Evolutionary conservation across 345 rosid genomes (phyloP).

Genomic region (Trapa bicornis): DNA sequence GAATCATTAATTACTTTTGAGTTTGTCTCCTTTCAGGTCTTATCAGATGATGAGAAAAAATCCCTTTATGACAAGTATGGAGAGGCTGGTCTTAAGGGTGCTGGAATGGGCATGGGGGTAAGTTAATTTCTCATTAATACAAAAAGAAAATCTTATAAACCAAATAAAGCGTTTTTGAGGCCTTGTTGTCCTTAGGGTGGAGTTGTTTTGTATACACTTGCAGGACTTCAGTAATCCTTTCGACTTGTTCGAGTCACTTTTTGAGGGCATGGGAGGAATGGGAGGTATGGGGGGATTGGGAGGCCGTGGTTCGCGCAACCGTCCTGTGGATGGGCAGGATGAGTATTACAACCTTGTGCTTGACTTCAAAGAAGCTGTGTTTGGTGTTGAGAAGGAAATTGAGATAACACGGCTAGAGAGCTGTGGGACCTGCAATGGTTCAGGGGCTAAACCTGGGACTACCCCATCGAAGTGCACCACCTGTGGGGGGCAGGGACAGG

Average conservation of each 20-base stretch:
- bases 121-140: conserved; percentile 22
- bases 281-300: conserved; percentile 80
- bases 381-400: conserved; percentile 86
- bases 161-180: neutral
- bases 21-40: conserved; percentile 39
- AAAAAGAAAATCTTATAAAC: neutral
- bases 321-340: conserved; percentile 84
- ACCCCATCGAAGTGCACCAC: conserved; percentile 68
- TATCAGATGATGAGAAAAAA: conserved; percentile 93
- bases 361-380: conserved; percentile 87
- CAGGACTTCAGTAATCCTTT: conserved; percentile 98
- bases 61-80: conserved; percentile 91
- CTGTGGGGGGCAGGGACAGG: conserved; percentile 98
- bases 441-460: conserved; percentile 87
- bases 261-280: conserved; percentile 79
- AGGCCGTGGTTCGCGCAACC: conserved; percentile 55
- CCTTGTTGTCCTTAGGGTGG: conserved; percentile 6
- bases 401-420: conserved; percentile 80
- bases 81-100: conserved; percentile 94
- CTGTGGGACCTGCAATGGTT: conserved; percentile 81
- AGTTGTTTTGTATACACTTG: conserved; percentile 4
- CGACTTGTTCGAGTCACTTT: conserved; percentile 79
- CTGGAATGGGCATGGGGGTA: conserved; percentile 97
- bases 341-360: conserved; percentile 72
- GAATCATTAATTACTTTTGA: conserved; percentile 3